Evolutionary conservation across 2,329 filamentous ascomycete species (phyloP).

Genomic region (Calonectria henricotiae): DNA sequence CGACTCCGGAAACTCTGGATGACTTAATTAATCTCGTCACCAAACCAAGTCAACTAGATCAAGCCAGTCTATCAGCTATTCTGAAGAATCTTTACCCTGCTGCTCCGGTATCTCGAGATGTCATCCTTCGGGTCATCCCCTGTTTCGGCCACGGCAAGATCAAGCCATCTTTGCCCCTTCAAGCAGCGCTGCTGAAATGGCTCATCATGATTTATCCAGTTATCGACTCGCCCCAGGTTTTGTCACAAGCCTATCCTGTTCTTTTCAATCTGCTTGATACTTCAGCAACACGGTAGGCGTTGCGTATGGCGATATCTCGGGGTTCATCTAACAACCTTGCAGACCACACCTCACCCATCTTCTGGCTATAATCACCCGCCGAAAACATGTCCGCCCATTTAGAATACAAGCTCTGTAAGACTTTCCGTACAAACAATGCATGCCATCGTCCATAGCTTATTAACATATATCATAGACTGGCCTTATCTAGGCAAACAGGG

Average conservation of each 20-base stretch:
- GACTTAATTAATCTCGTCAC: slow-evolving; percentile 79
- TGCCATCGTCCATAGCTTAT: background rate
- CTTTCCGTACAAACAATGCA: background rate
- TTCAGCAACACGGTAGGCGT: slow-evolving; percentile 77
- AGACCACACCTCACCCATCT: slow-evolving; percentile 81
- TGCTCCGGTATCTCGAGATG: slow-evolving; percentile 72
- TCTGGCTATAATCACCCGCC: slow-evolving; percentile 83
- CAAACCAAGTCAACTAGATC: slow-evolving; percentile 80
- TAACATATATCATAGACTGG: slow-evolving; percentile 62
- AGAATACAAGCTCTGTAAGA: slow-evolving; percentile 83
- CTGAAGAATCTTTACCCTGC: slow-evolving; percentile 84
- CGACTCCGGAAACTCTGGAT: slow-evolving; percentile 74
- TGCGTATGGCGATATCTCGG: no score
- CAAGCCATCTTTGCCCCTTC: slow-evolving; percentile 81
- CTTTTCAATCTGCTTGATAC: slow-evolving; percentile 89
- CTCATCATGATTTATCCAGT: slow-evolving; percentile 83
- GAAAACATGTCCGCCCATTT: slow-evolving; percentile 88
- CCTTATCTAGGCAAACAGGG: slow-evolving; percentile 73
- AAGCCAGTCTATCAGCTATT: slow-evolving; percentile 79
- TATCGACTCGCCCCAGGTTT: slow-evolving; percentile 74
- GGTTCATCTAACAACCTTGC: slow-evolving; percentile 44
- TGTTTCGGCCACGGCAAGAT: slow-evolving; percentile 83
- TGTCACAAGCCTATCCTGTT: slow-evolving; percentile 82
- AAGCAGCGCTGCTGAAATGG: slow-evolving; percentile 84
- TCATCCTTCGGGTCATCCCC: slow-evolving; percentile 78